These are phyloP conservation scores for Limonomyces culmigenus DNA, from an alignment of 1,284 basidiomycete genomes.

Conservation along the genomic window DNA sequence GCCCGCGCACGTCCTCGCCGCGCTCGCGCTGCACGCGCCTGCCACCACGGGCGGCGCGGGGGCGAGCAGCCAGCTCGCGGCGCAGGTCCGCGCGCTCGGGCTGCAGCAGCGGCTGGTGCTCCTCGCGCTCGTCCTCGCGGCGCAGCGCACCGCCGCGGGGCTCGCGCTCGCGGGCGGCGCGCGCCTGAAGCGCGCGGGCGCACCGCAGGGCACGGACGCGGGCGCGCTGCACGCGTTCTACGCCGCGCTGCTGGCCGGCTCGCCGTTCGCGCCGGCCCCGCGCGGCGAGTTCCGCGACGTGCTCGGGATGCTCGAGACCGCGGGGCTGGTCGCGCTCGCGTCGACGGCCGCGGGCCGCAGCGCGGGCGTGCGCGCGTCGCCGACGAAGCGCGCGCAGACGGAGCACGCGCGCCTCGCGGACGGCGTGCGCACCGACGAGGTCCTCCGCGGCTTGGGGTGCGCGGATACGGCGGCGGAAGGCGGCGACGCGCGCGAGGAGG, in stretches of 20 bases:
- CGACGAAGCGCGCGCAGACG: slow-evolving; percentile 8
- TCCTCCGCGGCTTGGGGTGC: slow-evolving; percentile 46
- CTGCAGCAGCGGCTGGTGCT: slow-evolving; percentile 57
- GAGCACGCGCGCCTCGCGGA: slow-evolving; percentile 36
- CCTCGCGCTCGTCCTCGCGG: slow-evolving; percentile 42
- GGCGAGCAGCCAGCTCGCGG: slow-evolving; percentile 35
- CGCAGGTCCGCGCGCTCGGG: slow-evolving; percentile 47
- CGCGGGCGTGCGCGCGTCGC: neutral
- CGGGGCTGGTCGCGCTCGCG: slow-evolving; percentile 38
- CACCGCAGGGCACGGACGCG: slow-evolving; percentile 33
- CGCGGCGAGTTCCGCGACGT: slow-evolving; percentile 63
- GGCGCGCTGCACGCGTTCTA: slow-evolving; percentile 56
- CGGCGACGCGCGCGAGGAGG: slow-evolving; percentile 42
- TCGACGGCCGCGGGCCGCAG: slow-evolving; percentile 8
- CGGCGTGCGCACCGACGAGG: slow-evolving; percentile 44
- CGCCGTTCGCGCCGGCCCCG: slow-evolving; percentile 44
- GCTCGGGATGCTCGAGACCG: slow-evolving; percentile 51
- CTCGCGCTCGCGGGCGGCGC: slow-evolving; percentile 36
- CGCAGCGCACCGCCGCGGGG: slow-evolving; percentile 37
- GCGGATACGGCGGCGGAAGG: slow-evolving; percentile 9
- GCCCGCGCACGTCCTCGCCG: slow-evolving; percentile 45
- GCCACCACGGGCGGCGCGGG: slow-evolving; percentile 19
- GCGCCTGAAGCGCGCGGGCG: neutral
- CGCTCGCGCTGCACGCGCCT: slow-evolving; percentile 51
- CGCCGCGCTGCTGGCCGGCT: slow-evolving; percentile 32